phyloP scores from a whole-genome alignment of 495 filamentous ascomycete species.

The Aspergillus mulundensis region DNA sequence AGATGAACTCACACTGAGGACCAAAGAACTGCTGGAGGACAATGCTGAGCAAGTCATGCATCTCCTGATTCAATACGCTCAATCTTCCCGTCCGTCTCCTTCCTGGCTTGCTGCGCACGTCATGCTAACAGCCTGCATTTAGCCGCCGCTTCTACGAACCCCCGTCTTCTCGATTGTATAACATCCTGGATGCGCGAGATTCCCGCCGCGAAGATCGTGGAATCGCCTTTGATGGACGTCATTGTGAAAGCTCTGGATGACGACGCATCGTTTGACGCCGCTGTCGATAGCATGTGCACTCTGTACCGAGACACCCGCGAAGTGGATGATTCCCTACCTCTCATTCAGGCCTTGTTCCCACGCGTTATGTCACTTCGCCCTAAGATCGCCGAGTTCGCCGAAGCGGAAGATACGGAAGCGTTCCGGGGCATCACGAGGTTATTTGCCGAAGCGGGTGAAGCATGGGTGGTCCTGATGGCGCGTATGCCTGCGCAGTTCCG shows the following conservation, averaged over 20 bases:
- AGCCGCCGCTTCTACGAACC: slow-evolving; percentile 73
- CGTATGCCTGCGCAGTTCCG: slow-evolving; percentile 76
- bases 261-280: slow-evolving; percentile 76
- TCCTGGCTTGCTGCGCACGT: neutral
- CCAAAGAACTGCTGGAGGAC: slow-evolving; percentile 79
- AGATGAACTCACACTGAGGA: slow-evolving; percentile 80
- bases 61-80: slow-evolving; percentile 81
- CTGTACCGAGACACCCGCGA: slow-evolving; percentile 91
- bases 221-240: slow-evolving; percentile 77
- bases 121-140: slow-evolving; percentile 2
- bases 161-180: slow-evolving; percentile 88
- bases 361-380: slow-evolving; percentile 73
- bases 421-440: slow-evolving; percentile 85
- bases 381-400: slow-evolving; percentile 69
- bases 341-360: slow-evolving; percentile 83
- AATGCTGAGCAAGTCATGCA: slow-evolving; percentile 83
- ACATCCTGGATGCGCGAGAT: slow-evolving; percentile 95
- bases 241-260: slow-evolving; percentile 71
- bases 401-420: slow-evolving; percentile 77
- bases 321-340: slow-evolving; percentile 72
- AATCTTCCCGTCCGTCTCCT: slow-evolving; percentile 72
- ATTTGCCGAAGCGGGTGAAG: slow-evolving; percentile 89
- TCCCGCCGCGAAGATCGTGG: slow-evolving; percentile 74
- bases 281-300: slow-evolving; percentile 88
- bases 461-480: slow-evolving; percentile 88